Conservation (phyloP, 2,329 filamentous ascomycete species). For the Fusarium dimerum region DNA sequence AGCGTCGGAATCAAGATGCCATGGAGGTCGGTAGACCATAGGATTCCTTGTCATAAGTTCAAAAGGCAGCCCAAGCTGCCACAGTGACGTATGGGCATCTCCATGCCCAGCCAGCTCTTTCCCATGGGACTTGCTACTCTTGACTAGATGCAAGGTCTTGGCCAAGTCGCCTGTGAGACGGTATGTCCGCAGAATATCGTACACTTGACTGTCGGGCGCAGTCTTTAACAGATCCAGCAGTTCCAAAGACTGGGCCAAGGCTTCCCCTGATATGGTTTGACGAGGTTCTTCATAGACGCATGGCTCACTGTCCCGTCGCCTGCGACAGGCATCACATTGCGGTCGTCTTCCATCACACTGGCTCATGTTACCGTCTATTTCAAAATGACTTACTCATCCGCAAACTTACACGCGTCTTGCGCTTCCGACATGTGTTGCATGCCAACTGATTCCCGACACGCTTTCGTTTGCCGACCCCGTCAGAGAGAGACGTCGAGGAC, state of each 20-base stretch:
- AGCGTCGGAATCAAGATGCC: not conserved
- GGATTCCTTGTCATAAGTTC: not conserved
- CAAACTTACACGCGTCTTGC: not conserved
- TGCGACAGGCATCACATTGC: not conserved
- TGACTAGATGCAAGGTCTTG: not conserved
- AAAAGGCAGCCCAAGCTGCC: not conserved
- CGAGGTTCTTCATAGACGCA: not conserved
- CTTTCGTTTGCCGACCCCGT: not conserved
- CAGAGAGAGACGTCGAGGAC: not conserved
- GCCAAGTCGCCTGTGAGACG: not conserved
- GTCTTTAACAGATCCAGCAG: not conserved
- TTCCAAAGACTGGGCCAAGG: not conserved
- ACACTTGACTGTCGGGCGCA: not conserved
- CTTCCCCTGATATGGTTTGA: not conserved
- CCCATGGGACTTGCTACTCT: not conserved
- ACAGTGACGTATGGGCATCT: not conserved
- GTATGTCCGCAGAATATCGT: not conserved
- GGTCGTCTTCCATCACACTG: not conserved
- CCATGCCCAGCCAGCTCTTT: not conserved
- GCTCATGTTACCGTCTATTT: not conserved
- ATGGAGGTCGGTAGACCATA: not conserved
- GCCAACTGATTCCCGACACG: not conserved
- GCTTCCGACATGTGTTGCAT: not conserved
- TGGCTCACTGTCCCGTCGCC: not conserved
- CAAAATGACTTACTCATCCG: not conserved